Percentiles rank a stretch among this genome's conserved stretches.
Conservation (phyloP, 2,329 filamentous ascomycete species). For the Aspergillus uvarum region DNA sequence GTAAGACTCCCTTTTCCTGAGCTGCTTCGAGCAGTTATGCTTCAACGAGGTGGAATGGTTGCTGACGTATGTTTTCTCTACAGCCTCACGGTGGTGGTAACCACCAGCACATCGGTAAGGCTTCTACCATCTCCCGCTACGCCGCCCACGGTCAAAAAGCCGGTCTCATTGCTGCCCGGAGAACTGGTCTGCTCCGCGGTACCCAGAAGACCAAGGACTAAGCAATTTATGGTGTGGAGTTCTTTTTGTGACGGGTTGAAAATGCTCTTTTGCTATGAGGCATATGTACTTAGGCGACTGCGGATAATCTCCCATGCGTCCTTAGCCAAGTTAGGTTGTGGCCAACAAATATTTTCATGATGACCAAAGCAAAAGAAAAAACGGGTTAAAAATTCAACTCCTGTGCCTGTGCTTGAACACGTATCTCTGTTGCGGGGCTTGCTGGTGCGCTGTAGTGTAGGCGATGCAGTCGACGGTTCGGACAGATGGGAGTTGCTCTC, state of each 20-base stretch:
- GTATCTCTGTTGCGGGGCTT: slow-evolving; percentile 3
- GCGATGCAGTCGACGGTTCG: not conserved
- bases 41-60: not conserved
- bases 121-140: slow-evolving; percentile 98
- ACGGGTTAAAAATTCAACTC: slow-evolving; percentile 27
- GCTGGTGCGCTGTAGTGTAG: not conserved
- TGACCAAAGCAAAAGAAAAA: slow-evolving; percentile 29
- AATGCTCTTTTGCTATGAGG: slow-evolving; percentile 44
- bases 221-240: slow-evolving; percentile 60
- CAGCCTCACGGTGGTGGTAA: slow-evolving; percentile 96
- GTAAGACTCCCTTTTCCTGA: slow-evolving; percentile 43
- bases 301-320: slow-evolving; percentile 39
- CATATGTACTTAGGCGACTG: slow-evolving; percentile 44
- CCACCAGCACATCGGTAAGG: slow-evolving; percentile 99
- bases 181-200: slow-evolving; percentile 99
- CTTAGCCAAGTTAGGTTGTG: slow-evolving; percentile 44
- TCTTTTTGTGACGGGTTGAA: slow-evolving; percentile 49
- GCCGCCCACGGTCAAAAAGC: slow-evolving; percentile 99
- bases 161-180: slow-evolving; percentile 98
- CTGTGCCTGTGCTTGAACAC: slow-evolving; percentile 10
- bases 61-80: slow-evolving; percentile 26
- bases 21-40: not conserved
- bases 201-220: slow-evolving; percentile 99
- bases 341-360: slow-evolving; percentile 36
- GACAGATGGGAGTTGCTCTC: no score